Evolutionary conservation across 2,329 filamentous ascomycete genomes (phyloP).

Genomic region (Penicillium sp.): DNA sequence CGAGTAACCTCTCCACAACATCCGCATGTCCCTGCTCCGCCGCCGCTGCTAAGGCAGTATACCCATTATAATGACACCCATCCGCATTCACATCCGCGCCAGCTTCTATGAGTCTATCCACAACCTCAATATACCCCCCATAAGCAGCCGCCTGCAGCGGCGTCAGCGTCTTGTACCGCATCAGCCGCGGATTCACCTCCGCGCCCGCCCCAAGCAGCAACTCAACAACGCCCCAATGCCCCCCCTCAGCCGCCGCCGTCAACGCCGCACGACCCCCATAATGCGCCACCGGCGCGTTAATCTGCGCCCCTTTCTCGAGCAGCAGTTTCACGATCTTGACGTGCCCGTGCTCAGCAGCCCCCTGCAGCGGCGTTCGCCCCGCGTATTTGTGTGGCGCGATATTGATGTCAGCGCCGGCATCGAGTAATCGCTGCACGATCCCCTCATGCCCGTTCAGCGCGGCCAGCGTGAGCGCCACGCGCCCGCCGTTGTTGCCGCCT

Average conservation of each 20-base stretch:
- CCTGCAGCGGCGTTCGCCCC: conserved; percentile 18
- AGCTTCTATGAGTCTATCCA: conserved; percentile 12
- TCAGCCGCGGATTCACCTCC: conserved; percentile 16
- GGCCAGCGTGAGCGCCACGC: conserved; percentile 18
- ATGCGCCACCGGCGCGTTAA: conserved; percentile 15
- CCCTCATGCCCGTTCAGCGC: conserved; percentile 15
- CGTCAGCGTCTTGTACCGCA: conserved; percentile 8
- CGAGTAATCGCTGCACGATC: conserved; percentile 18
- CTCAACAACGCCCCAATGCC: conserved; percentile 17
- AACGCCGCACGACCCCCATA: conserved; percentile 18
- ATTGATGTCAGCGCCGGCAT: conserved; percentile 20
- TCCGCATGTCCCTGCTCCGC: conserved; percentile 16
- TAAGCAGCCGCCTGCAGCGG: conserved; percentile 18
- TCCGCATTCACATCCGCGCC: conserved; percentile 19
- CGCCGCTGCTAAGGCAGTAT: conserved; percentile 15
- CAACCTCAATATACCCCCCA: conserved; percentile 12
- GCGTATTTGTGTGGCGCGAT: conserved; percentile 6
- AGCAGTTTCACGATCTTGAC: conserved; percentile 19
- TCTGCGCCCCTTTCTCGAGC: conserved; percentile 19
- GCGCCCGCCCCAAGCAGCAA: conserved; percentile 19
- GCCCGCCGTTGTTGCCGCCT: conserved; percentile 16
- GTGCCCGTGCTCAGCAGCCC: conserved; percentile 16
- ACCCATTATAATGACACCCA: conserved; percentile 14
- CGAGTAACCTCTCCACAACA: conserved; percentile 16
- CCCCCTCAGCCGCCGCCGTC: conserved; percentile 15